Evolutionary conservation across 148 eudicot genomes (phyloP).

Genomic region (Rhododendron ferrugineum): DNA sequence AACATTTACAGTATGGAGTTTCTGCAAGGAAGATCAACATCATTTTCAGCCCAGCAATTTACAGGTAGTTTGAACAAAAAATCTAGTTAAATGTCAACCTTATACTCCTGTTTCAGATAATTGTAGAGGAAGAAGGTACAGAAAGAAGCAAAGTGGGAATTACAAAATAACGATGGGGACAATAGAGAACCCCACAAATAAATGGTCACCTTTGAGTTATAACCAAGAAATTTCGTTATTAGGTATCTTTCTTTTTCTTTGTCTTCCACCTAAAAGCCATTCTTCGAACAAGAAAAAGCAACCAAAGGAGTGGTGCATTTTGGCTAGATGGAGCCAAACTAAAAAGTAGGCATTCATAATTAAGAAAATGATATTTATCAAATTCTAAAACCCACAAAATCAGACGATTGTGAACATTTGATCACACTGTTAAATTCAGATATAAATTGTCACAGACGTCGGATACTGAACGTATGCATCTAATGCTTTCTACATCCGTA

Average conservation of each 20-base stretch:
- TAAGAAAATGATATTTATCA: neutral
- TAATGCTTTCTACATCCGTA: neutral
- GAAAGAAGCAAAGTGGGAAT: constrained; percentile 4
- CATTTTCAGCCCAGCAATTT: constrained; percentile 54
- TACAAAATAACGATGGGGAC: constrained; percentile 18
- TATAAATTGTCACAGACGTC: neutral
- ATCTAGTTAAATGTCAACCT: neutral
- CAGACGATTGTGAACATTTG: neutral
- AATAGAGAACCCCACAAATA: constrained; percentile 12
- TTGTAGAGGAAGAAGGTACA: neutral
- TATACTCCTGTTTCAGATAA: neutral
- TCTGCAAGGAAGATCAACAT: constrained; percentile 57
- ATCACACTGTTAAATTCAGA: neutral
- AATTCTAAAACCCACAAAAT: neutral
- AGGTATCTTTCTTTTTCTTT: constrained; percentile 30
- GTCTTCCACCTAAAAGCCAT: constrained; percentile 26
- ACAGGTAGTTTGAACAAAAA: constrained; percentile 49
- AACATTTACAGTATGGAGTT: constrained; percentile 54
- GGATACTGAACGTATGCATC: neutral
- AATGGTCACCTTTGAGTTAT: constrained; percentile 18
- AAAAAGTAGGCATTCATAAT: neutral
- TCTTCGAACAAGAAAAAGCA: constrained; percentile 4
- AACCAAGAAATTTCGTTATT: constrained; percentile 11
- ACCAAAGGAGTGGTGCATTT: constrained; percentile 8
- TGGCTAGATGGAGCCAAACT: neutral